phyloP scores from a whole-genome alignment of 148 eudicot species.

The Amaranthus hypochondriacus region DNA sequence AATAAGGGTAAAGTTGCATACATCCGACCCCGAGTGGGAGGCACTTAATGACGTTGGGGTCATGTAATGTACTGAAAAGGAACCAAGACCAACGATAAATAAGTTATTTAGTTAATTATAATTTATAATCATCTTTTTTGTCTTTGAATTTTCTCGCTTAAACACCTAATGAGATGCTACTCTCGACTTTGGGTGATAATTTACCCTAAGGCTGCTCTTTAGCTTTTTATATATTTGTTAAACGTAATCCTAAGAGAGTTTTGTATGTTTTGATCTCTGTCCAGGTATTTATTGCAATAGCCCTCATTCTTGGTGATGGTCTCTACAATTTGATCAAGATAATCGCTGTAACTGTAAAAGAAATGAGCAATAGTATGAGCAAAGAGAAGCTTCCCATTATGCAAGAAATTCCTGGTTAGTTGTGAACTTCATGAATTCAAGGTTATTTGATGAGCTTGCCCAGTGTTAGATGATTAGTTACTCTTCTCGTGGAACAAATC shows the following conservation, averaged over 20 bases:
- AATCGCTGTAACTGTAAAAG: constrained; percentile 43
- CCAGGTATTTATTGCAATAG: constrained; percentile 69
- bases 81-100: too few relatives aligned
- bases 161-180: too few relatives aligned
- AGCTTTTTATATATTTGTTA: background rate
- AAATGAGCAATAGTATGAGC: constrained; percentile 38
- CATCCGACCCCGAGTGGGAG: background rate
- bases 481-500: too few relatives aligned
- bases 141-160: too few relatives aligned
- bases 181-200: too few relatives aligned
- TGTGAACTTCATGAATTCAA: background rate
- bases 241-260: background rate
- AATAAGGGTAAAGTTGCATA: background rate
- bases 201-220: too few relatives aligned
- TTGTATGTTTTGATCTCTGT: background rate
- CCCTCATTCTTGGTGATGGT: constrained; percentile 75
- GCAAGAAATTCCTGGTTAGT: constrained; percentile 43
- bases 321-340: constrained; percentile 71
- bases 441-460: background rate
- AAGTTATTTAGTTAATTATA: too few relatives aligned
- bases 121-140: too few relatives aligned
- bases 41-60: too few relatives aligned
- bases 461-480: too few relatives aligned
- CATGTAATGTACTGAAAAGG: too few relatives aligned
- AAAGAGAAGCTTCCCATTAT: constrained; percentile 47